Evolutionary conservation across 2,329 filamentous ascomycete species (phyloP), one percentile per base, ranked within the genome.

Genomic region (Epicoccum nigrum): DNA sequence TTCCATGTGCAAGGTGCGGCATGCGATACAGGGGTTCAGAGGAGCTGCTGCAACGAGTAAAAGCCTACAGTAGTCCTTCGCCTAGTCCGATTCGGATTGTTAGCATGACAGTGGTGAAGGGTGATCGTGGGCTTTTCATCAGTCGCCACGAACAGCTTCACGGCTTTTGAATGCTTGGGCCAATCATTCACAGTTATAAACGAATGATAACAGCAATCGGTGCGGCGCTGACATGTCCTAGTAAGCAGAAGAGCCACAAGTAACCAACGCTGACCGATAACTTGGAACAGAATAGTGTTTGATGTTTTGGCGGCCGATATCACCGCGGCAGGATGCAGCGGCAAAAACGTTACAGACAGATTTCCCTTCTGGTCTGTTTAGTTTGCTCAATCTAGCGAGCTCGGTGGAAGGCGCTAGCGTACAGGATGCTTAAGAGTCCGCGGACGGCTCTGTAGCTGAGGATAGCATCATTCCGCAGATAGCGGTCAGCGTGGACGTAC

Each of bases 391-490:
- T 19, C 33, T 46, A 38, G n/a, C 27, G 20, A 37, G 39, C 38
- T 43, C 44, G 49, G 43, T 20, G 38, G 38, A 47, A 44, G 37
- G 49, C 49, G 49, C 49, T 43, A 52, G 43, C 39, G 39, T 43
- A 25, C 23, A 25, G 31, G 31, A 41, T 20, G 42, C 9, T 15
- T 38, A 27, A 37, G 13, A 13, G 16, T 32, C 35, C 31, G 21
- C 16, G 20, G 20, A 7, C 19, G 6, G n/a, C 16, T 41, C 38
- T 17, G 17, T 13, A 15, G 43, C 20, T 19, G n/a, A 28, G 17
- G 19, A 12, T 20, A 15, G 8, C 28, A 34, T 25, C 16, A 25
- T 20, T 25, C 20, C 23, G 20, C 17, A 31, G 8, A 13, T 32
- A 28, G 37, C 31, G n/a, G 47, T 30, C 47, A 40, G 39, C 21